phyloP scores from a whole-genome alignment of 345 rosid species.

The Aquilaria sinensis region DNA sequence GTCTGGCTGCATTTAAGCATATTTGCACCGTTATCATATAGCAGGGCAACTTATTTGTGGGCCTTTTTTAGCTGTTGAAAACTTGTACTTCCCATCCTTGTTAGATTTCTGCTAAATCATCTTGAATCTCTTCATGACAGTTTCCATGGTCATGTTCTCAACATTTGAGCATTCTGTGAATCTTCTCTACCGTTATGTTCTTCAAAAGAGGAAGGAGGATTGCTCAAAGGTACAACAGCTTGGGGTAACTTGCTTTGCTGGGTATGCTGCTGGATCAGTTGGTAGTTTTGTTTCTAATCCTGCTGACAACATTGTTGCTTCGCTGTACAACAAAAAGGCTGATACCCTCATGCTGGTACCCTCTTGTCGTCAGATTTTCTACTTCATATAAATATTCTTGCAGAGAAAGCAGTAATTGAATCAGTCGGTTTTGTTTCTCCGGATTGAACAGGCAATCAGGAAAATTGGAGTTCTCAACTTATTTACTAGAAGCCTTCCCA shows the following conservation, averaged over 20 bases:
- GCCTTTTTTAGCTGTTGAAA: no score
- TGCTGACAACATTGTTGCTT: slow-evolving; percentile 54
- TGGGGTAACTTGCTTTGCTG: slow-evolving; percentile 65
- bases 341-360: slow-evolving; percentile 36
- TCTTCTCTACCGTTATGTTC: slow-evolving; percentile 32
- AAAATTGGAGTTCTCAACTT: slow-evolving; percentile 50
- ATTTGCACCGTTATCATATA: no score
- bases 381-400: neutral
- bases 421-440: slow-evolving; percentile 8
- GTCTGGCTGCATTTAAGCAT: no score
- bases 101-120: no score
- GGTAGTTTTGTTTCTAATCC: slow-evolving; percentile 54
- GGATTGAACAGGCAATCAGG: slow-evolving; percentile 38
- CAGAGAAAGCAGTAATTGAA: neutral
- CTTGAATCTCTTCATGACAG: slow-evolving; percentile 24
- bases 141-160: slow-evolving; percentile 56
- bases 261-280: slow-evolving; percentile 60
- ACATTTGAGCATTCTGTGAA: slow-evolving; percentile 63
- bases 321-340: slow-evolving; percentile 47
- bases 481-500: slow-evolving; percentile 59
- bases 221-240: slow-evolving; percentile 54
- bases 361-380: neutral
- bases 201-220: slow-evolving; percentile 41
- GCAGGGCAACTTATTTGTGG: no score
- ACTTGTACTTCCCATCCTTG: no score